phyloP scores from a whole-genome alignment of 805 yeast genomes.

The Candida namnaoensis region DNA sequence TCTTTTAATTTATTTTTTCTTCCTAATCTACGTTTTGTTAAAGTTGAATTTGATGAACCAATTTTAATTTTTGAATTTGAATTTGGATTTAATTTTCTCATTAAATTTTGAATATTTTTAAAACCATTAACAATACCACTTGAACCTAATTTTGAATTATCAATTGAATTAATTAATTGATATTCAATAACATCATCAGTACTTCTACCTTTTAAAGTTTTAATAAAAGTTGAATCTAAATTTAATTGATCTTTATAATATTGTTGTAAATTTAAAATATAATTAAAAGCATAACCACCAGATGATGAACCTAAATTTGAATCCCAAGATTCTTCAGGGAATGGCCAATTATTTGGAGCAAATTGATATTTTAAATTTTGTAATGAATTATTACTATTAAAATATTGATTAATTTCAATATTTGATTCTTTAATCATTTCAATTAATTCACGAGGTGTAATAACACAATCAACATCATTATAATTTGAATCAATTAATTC shows the following conservation, averaged over 20 bases:
- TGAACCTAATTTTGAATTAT: constrained; percentile 34
- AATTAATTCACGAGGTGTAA: constrained; percentile 82
- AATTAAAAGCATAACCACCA: constrained; percentile 82
- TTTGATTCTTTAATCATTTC: constrained; percentile 55
- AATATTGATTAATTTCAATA: constrained; percentile 22
- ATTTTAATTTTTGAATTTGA: no score
- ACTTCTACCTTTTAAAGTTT: constrained; percentile 57
- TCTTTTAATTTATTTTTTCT: no score
- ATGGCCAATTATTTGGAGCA: constrained; percentile 62
- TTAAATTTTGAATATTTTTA: constrained; percentile 88
- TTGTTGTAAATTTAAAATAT: no score
- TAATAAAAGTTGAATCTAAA: constrained; percentile 18
- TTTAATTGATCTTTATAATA: constrained; percentile 20
- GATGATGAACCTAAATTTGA: constrained; percentile 74
- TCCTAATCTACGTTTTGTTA: constrained; percentile 14
- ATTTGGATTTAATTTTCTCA: constrained; percentile 74
- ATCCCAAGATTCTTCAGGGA: constrained; percentile 52
- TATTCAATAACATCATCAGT: constrained; percentile 61
- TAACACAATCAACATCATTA: constrained; percentile 85
- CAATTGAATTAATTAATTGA: constrained; percentile 34
- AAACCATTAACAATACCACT: constrained; percentile 82
- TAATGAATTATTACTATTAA: no score
- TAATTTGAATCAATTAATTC: constrained; percentile 35
- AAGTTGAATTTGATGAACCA: no score
- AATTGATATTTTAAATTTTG: constrained; percentile 14